phyloP scores from a whole-genome alignment of 352 stramenopile genomes.

The Elongisporangium undulatum region DNA sequence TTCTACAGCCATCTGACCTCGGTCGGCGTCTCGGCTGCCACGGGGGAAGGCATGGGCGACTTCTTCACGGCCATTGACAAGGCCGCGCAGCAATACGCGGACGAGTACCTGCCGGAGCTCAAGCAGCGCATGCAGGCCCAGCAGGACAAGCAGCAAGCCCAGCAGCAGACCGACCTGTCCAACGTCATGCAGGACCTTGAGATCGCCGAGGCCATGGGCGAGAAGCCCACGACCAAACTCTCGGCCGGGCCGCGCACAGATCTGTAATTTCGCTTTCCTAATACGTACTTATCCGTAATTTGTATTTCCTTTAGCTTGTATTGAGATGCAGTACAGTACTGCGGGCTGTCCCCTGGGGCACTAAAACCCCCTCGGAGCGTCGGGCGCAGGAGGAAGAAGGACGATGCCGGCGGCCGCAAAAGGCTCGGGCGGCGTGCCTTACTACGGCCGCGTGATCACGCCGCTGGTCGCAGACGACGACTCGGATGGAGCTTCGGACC shows the following conservation, averaged over 20 bases:
- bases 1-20: conserved; percentile 95
- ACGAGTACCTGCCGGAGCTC: conserved; percentile 80
- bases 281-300: not conserved
- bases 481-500: conserved; percentile 14
- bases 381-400: not conserved
- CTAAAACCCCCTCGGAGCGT: not conserved
- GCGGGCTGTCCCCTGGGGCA: too few relatives aligned
- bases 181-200: conserved; percentile 84
- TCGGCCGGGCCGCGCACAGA: conserved; percentile 48
- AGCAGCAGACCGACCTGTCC: conserved; percentile 48
- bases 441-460: not conserved
- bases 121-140: conserved; percentile 61
- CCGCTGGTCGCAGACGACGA: not conserved
- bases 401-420: not conserved
- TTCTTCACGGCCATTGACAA: conserved; percentile 92
- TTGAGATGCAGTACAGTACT: not conserved
- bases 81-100: conserved; percentile 84
- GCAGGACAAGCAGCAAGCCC: conserved; percentile 37
- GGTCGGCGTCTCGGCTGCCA: conserved; percentile 94
- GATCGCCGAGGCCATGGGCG: conserved; percentile 44
- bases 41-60: conserved; percentile 93
- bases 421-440: not conserved
- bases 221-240: conserved; percentile 12
- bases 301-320: not conserved
- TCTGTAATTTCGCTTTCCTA: conserved; percentile 26